These are phyloP conservation scores for Blastomyces emzantsi DNA, from an alignment of 2,329 filamentous ascomycete species.

Conservation along the genomic window DNA sequence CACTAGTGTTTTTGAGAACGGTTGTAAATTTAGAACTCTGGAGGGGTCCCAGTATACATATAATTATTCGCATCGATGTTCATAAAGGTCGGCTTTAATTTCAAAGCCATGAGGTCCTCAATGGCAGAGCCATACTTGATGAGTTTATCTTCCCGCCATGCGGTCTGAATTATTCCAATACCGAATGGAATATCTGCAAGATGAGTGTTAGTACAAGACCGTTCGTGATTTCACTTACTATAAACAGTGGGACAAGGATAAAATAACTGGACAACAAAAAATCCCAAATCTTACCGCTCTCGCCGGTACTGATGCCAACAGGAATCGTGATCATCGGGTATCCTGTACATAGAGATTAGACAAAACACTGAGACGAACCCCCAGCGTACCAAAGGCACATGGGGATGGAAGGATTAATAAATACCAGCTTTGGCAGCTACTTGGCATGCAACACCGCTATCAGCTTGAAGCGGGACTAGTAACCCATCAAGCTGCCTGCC, in stretches of 20 bases:
- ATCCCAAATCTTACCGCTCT: slow-evolving; percentile 21
- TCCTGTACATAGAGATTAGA: slow-evolving; percentile 44
- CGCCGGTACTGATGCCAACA: slow-evolving; percentile 40
- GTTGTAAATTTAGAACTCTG: background rate
- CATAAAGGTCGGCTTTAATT: slow-evolving; percentile 5
- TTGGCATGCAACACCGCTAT: slow-evolving; percentile 10
- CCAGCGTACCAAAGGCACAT: background rate
- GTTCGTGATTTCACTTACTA: background rate
- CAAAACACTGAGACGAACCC: background rate
- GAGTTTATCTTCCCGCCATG: slow-evolving; percentile 50
- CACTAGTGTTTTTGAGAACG: too few species aligned
- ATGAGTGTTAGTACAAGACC: background rate
- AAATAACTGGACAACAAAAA: too few species aligned
- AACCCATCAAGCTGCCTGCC: slow-evolving; percentile 48
- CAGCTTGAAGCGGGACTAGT: slow-evolving; percentile 57
- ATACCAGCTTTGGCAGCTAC: slow-evolving; percentile 12
- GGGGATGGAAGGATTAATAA: background rate
- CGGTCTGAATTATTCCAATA: slow-evolving; percentile 51
- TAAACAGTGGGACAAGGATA: background rate
- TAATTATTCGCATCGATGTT: slow-evolving; percentile 10
- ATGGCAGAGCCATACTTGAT: slow-evolving; percentile 56
- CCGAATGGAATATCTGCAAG: slow-evolving; percentile 51
- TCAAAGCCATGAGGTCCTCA: slow-evolving; percentile 41
- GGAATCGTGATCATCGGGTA: slow-evolving; percentile 66
- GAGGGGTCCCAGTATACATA: slow-evolving; percentile 9